Percentiles rank a stretch among this genome's conserved stretches.
phyloP scores from a whole-genome alignment of 768 basidiomycete genomes.

The Heimioporus sp. region DNA sequence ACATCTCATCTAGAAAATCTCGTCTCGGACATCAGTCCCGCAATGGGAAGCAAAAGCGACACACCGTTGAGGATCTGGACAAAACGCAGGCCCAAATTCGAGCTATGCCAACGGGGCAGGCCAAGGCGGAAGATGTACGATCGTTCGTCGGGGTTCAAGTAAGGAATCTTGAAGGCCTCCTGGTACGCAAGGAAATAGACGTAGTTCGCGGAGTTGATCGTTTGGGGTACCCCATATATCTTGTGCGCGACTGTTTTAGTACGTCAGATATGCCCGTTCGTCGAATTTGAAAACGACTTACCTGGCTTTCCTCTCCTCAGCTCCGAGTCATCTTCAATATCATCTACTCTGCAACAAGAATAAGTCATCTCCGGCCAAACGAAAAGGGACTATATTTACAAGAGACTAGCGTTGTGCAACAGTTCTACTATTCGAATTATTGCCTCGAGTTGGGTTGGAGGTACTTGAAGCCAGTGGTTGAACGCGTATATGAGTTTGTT shows the following conservation, averaged over 20 bases:
- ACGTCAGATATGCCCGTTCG: neutral
- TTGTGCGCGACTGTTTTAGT: conserved; percentile 76
- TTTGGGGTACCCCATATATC: conserved; percentile 95
- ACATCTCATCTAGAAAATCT: conserved; percentile 51
- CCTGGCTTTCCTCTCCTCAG: conserved; percentile 84
- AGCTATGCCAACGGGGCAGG: neutral
- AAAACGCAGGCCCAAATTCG: conserved; percentile 42
- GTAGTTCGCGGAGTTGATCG: conserved; percentile 96
- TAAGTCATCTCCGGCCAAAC: neutral
- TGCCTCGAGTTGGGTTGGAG: conserved; percentile 61
- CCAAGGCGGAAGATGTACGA: conserved; percentile 39
- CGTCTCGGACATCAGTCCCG: neutral
- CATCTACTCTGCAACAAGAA: conserved; percentile 66
- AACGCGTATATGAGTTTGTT: conserved; percentile 86
- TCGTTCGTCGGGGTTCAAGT: conserved; percentile 3
- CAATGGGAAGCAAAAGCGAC: conserved; percentile 1
- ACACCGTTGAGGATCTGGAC: conserved; percentile 75
- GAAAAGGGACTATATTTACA: conserved; percentile 49
- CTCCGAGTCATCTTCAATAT: conserved; percentile 93
- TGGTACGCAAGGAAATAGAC: conserved; percentile 94
- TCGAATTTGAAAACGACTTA: conserved; percentile 23
- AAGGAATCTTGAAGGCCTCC: conserved; percentile 54
- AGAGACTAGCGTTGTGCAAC: conserved; percentile 89
- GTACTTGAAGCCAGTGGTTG: conserved; percentile 89
- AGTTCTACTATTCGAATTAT: conserved; percentile 84